Conservation (phyloP, 306 rosid species). For the Quercus berberidifolia region DNA sequence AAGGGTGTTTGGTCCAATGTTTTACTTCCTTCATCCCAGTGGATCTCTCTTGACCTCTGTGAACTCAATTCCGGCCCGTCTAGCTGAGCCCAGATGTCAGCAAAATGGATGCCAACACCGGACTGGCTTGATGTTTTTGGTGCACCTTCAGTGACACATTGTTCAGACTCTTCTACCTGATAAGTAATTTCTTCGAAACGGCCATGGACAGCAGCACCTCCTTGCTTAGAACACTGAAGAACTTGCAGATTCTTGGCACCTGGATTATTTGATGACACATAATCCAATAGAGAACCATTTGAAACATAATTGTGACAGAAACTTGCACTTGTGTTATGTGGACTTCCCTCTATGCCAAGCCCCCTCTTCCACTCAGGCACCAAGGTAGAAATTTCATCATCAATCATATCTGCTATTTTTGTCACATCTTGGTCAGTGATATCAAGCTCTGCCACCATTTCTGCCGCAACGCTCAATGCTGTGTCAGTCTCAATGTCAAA, state of each 20-base stretch:
- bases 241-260: constrained; percentile 63
- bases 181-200: constrained; percentile 93
- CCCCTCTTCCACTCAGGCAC: constrained; percentile 75
- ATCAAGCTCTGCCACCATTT: constrained; percentile 94
- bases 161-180: constrained; percentile 72
- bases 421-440: constrained; percentile 79
- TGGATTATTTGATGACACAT: constrained; percentile 48
- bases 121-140: constrained; percentile 43
- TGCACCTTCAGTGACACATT: constrained; percentile 36
- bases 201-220: constrained; percentile 75
- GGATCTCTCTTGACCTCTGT: constrained; percentile 43
- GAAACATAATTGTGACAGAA: constrained; percentile 59
- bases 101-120: constrained; percentile 38
- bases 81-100: constrained; percentile 85
- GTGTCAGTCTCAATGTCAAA: constrained; percentile 83
- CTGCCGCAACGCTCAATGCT: constrained; percentile 74
- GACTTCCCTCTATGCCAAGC: constrained; percentile 40
- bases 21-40: constrained; percentile 32
- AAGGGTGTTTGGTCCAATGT: constrained; percentile 28
- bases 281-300: constrained; percentile 43
- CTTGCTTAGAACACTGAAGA: constrained; percentile 68
- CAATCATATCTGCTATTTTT: constrained; percentile 85
- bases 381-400: constrained; percentile 61
- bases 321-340: constrained; percentile 31
- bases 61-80: constrained; percentile 47